Evolutionary conservation across 2,329 filamentous ascomycete species (phyloP), one percentile per base, ranked within the genome.

Genomic region (Coniochaeta sp.): DNA sequence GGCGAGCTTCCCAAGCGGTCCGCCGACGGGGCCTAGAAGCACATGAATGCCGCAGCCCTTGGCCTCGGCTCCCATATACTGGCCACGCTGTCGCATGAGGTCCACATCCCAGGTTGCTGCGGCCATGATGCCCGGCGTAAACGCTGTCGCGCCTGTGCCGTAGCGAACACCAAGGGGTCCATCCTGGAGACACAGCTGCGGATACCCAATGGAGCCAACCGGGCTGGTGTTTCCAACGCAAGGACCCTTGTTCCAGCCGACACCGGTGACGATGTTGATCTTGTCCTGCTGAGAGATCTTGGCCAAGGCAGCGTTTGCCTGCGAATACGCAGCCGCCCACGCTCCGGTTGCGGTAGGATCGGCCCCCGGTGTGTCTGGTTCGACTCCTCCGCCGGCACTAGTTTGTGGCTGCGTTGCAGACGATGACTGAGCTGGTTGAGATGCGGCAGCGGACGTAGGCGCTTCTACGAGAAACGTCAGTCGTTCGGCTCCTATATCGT

Each of bases 41-140:
- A 92, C 84, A 70, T 96, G 87, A 32, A 93, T 78, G 34, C 90
- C 90, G 65, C 88, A 86, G 10, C 82, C 77, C 58, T 83, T 84
- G 26, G 88, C 84, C 73, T 96, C 91, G 32, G 81, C 78, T 3
- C 86, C 91, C 69, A 91, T 80, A 57, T 83, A 88, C 63, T 81
- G 79, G 1, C 89, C 91, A 16, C 90, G 82, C 65, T 85, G 76
- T 59, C 87, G 84, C 74, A 95, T 91, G 57, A 95, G 76, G 1
- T 86, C 81, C 52, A 85, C 82, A 70, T 92, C 91, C 89, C 90
- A 96, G 0, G 90, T 95, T 1, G 89, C 83, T 0, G 89, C 91
- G 0, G 89, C 87, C 2, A 89, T 90, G 58, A 96, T 84, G 1
- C 89, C 90, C 0, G 91, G 89, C 0, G 91, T 89, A 69, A 93